These are phyloP conservation scores for Gonium pectorale DNA, from an alignment of 139 green algal genomes.

Conservation along the genomic window DNA sequence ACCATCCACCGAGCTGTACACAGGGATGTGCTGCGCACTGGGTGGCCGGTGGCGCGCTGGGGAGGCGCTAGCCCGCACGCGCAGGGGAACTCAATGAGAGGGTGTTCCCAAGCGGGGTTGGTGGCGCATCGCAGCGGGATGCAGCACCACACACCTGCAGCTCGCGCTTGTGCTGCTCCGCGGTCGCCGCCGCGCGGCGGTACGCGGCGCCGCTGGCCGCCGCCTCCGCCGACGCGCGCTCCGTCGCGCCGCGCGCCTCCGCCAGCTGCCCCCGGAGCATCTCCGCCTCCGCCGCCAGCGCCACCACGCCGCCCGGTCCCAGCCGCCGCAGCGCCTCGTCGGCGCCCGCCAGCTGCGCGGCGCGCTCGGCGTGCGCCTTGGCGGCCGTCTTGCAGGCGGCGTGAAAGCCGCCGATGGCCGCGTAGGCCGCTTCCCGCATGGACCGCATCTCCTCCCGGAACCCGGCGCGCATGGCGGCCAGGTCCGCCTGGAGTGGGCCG, in stretches of 20 bases:
- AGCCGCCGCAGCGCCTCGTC: conserved; percentile 13
- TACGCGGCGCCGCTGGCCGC: neutral
- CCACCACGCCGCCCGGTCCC: conserved; percentile 20
- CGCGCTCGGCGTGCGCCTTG: neutral
- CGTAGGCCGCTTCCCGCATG: conserved; percentile 31
- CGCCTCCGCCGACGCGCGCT: neutral
- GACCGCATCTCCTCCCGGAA: neutral
- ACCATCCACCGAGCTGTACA: too few relatives aligned
- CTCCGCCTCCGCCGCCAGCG: conserved; percentile 17
- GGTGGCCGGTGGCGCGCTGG: too few relatives aligned
- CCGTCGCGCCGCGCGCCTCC: neutral
- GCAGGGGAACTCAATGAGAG: neutral
- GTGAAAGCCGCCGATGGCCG: conserved; percentile 39
- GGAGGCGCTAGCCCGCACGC: too few relatives aligned
- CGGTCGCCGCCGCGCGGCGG: neutral
- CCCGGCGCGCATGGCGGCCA: neutral
- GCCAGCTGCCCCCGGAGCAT: neutral
- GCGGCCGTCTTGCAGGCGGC: conserved; percentile 17
- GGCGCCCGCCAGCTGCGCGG: neutral
- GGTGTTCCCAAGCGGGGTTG: neutral
- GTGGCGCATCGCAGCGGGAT: neutral
- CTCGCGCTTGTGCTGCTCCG: conserved; percentile 3
- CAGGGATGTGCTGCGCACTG: neutral
- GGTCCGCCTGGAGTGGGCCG: neutral
- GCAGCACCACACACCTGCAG: conserved; percentile 1